These are phyloP conservation scores for Candida germanica DNA, from an alignment of 805 yeast genomes.

Conservation along the genomic window DNA sequence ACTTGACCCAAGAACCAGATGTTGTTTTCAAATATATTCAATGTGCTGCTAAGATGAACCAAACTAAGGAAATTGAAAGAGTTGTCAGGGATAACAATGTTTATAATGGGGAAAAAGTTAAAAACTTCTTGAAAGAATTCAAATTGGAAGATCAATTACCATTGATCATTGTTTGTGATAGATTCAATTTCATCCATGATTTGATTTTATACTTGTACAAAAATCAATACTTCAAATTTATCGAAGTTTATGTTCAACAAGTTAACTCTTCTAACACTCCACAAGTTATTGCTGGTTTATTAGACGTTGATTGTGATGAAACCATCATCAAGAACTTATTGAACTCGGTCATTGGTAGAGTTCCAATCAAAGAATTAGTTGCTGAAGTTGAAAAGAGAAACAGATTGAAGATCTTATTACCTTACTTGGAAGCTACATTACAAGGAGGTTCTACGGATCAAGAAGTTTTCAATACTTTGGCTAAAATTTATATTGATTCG, in stretches of 20 bases:
- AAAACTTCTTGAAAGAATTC: conserved; percentile 93
- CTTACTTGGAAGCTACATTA: conserved; percentile 87
- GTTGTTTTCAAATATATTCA: conserved; percentile 96
- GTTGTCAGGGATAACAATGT: conserved; percentile 91
- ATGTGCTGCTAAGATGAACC: conserved; percentile 87
- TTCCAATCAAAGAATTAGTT: conserved; percentile 85
- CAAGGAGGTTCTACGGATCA: conserved; percentile 82
- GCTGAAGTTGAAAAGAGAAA: conserved; percentile 96
- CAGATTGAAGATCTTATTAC: conserved; percentile 84
- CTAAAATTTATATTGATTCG: conserved; percentile 96
- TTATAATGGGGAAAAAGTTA: conserved; percentile 95
- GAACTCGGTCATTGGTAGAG: conserved; percentile 87
- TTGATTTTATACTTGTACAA: conserved; percentile 90
- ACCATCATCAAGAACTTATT: conserved; percentile 74
- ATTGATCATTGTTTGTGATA: conserved; percentile 92
- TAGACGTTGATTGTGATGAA: conserved; percentile 98
- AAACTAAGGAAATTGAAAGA: conserved; percentile 91
- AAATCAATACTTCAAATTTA: conserved; percentile 92
- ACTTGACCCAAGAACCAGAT: conserved; percentile 88
- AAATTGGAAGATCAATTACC: conserved; percentile 94
- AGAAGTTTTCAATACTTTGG: conserved; percentile 91
- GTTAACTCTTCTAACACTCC: conserved; percentile 96
- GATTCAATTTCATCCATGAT: conserved; percentile 88
- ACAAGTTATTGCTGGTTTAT: conserved; percentile 91
- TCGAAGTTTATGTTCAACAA: conserved; percentile 96